These are phyloP conservation scores for Taphrina sp. DNA, from an alignment of 1,139 yeast genomes.

Conservation along the genomic window DNA sequence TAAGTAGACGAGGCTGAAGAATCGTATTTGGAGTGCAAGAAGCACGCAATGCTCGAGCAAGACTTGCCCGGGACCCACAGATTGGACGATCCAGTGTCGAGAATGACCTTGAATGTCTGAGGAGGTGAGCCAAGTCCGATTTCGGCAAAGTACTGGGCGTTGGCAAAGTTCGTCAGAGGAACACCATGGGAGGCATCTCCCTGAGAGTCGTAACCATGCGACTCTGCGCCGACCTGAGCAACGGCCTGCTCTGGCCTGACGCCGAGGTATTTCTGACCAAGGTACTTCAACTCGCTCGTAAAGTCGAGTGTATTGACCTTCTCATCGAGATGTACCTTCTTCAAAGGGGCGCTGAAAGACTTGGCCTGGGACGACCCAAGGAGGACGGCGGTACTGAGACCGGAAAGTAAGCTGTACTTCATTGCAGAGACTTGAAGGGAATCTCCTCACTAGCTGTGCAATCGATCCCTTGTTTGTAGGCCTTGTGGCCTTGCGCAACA, in stretches of 20 bases:
- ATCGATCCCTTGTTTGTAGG: too few relatives aligned
- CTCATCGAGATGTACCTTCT: conserved; percentile 24
- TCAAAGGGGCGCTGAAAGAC: conserved; percentile 24
- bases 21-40: conserved; percentile 84
- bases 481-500: too few relatives aligned
- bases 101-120: conserved; percentile 75
- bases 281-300: conserved; percentile 62
- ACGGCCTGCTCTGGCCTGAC: conserved; percentile 41
- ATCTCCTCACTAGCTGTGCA: too few relatives aligned
- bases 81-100: conserved; percentile 95
- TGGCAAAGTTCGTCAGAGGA: conserved; percentile 86
- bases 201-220: conserved; percentile 47
- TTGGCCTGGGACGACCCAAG: conserved; percentile 18
- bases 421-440: too few relatives aligned
- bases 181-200: conserved; percentile 54
- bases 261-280: conserved; percentile 69
- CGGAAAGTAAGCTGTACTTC: conserved; percentile 24
- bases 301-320: conserved; percentile 47
- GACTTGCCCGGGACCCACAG: conserved; percentile 92
- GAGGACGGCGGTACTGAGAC: conserved; percentile 24
- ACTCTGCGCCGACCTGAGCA: conserved; percentile 46
- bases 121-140: conserved; percentile 88
- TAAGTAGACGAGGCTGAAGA: conserved; percentile 75
- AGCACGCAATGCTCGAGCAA: conserved; percentile 92
- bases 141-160: conserved; percentile 78